phyloP scores from a whole-genome alignment of 1,139 yeast genomes.

The Candida freyschussii region DNA sequence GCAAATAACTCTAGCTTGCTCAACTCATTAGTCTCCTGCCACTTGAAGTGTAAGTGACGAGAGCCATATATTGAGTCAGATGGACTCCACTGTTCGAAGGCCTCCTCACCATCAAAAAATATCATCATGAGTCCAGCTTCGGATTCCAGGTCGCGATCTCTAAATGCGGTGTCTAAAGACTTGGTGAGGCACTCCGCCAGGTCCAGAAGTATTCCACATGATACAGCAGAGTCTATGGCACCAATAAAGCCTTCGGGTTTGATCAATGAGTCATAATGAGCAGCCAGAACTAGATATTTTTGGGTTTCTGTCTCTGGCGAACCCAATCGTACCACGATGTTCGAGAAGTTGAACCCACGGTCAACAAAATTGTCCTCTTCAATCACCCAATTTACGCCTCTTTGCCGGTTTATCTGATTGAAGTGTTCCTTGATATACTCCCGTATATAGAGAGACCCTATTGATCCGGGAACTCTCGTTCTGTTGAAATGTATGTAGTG shows the following conservation, averaged over 20 bases:
- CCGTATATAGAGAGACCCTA: conserved; percentile 35
- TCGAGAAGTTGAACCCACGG: conserved; percentile 39
- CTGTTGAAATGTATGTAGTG: conserved; percentile 30
- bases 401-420: conserved; percentile 20
- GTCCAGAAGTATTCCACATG: conserved; percentile 48
- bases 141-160: conserved; percentile 14
- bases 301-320: conserved; percentile 15
- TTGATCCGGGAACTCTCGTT: conserved; percentile 43
- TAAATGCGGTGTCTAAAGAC: conserved; percentile 20
- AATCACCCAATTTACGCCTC: conserved; percentile 31
- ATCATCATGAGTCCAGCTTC: conserved; percentile 41
- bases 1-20: conserved; percentile 37
- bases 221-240: conserved; percentile 54
- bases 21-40: conserved; percentile 29
- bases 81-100: conserved; percentile 43
- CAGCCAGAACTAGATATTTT: conserved; percentile 41
- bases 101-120: conserved; percentile 60
- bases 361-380: conserved; percentile 38
- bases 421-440: conserved; percentile 33
- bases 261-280: conserved; percentile 50
- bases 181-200: conserved; percentile 33
- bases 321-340: conserved; percentile 37
- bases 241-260: conserved; percentile 52
- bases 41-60: conserved; percentile 39
- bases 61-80: conserved; percentile 54